A percentile compares a stretch with the other conserved stretches of the same genome.
Evolutionary conservation across 2,329 filamentous ascomycete genomes (phyloP).

Genomic region (Xylaria sp.): DNA sequence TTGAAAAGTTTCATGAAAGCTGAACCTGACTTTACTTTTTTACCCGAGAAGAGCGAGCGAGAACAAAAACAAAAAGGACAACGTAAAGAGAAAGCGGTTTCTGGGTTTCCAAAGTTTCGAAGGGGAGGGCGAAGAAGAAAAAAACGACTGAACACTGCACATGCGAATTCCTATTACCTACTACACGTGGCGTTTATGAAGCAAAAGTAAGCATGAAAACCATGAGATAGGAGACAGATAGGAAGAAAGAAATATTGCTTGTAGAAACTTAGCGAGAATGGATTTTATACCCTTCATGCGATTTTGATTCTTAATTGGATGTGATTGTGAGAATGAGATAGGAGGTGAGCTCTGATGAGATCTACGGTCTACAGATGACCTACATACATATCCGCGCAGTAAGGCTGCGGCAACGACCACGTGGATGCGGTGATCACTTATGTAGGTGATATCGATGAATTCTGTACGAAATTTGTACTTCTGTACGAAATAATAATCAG

Average conservation of each 20-base stretch:
- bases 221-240: too few relatives aligned
- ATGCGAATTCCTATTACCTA: not conserved
- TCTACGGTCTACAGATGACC: too few relatives aligned
- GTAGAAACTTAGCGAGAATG: constrained; percentile 21
- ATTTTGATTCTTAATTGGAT: not conserved
- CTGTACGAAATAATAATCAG: too few relatives aligned
- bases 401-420: too few relatives aligned
- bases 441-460: too few relatives aligned
- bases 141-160: not conserved
- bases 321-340: too few relatives aligned
- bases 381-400: too few relatives aligned
- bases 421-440: too few relatives aligned
- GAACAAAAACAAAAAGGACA: not conserved
- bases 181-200: not conserved
- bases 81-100: not conserved
- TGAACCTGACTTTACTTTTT: not conserved
- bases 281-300: constrained; percentile 7
- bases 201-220: constrained; percentile 3
- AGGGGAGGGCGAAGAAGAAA: not conserved
- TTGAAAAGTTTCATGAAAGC: not conserved
- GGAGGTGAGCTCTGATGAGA: too few relatives aligned
- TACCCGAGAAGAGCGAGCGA: not conserved
- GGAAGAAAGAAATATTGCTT: constrained; percentile 8
- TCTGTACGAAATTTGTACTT: too few relatives aligned
- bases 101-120: too few relatives aligned